A percentile compares a stretch with the other conserved stretches of the same genome.
Conservation (phyloP, 331 rosid species). For the Prunus yedoensis region DNA sequence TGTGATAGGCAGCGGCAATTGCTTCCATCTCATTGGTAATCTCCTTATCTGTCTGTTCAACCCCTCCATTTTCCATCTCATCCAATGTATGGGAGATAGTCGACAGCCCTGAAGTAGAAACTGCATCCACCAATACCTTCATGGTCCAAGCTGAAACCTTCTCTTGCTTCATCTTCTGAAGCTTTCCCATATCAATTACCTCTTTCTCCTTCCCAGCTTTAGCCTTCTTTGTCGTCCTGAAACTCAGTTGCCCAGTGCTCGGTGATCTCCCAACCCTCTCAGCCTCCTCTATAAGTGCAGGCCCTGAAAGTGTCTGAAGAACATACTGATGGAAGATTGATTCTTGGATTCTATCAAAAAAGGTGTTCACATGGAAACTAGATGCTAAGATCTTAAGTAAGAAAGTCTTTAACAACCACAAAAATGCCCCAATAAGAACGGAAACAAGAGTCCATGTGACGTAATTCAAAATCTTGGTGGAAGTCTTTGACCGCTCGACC, state of each 20-base stretch:
- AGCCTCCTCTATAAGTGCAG: conserved; percentile 61
- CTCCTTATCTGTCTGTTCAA: conserved; percentile 59
- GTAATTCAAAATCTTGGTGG: conserved; percentile 38
- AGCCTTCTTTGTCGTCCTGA: conserved; percentile 49
- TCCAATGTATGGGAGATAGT: conserved; percentile 69
- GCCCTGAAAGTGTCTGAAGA: conserved; percentile 78
- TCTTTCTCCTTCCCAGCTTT: conserved; percentile 43
- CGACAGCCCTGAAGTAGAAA: conserved; percentile 72
- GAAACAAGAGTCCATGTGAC: conserved; percentile 73
- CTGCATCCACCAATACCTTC: conserved; percentile 85
- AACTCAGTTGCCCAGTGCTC: conserved; percentile 60
- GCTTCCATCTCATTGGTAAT: conserved; percentile 96
- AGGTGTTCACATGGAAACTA: conserved; percentile 72
- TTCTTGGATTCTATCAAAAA: conserved; percentile 90
- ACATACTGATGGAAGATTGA: conserved; percentile 83
- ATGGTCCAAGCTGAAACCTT: conserved; percentile 96
- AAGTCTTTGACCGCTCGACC: conserved; percentile 42
- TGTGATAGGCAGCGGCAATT: conserved; percentile 65
- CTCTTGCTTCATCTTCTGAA: conserved; percentile 77
- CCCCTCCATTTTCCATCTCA: conserved; percentile 42
- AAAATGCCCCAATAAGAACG: conserved; percentile 65
- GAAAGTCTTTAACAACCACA: conserved; percentile 74
- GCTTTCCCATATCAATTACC: conserved; percentile 69
- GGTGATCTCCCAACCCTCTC: conserved; percentile 48
- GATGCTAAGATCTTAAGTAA: conserved; percentile 73